phyloP scores from a whole-genome alignment of 1,139 yeast genomes.

The Hansenula lynferdii region DNA sequence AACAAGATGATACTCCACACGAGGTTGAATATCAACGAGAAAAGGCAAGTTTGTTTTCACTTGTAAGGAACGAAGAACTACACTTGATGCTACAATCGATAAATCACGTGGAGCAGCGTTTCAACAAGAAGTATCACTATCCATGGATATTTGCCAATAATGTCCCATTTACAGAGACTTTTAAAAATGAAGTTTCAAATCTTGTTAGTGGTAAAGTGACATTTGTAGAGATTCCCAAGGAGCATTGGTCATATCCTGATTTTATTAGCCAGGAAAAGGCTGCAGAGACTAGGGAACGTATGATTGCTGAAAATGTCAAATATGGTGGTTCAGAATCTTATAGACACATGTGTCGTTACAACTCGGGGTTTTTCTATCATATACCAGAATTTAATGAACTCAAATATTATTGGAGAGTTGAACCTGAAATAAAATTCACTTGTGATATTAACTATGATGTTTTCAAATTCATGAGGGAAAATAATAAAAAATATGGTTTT shows the following conservation, averaged over 20 bases:
- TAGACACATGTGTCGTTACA: slow-evolving; percentile 60
- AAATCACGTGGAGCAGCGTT: slow-evolving; percentile 49
- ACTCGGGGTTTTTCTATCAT: slow-evolving; percentile 50
- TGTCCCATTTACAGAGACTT: slow-evolving; percentile 45
- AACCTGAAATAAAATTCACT: slow-evolving; percentile 47
- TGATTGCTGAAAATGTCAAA: slow-evolving; percentile 38
- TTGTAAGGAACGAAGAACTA: slow-evolving; percentile 50
- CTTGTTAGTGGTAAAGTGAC: slow-evolving; percentile 55
- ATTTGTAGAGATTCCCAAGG: slow-evolving; percentile 59
- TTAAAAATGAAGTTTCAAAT: slow-evolving; percentile 36
- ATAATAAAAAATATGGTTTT: slow-evolving; percentile 47
- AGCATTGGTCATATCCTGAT: slow-evolving; percentile 73
- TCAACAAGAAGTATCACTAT: slow-evolving; percentile 47
- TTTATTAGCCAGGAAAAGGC: slow-evolving; percentile 59
- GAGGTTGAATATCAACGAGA: slow-evolving; percentile 20
- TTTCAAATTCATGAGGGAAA: slow-evolving; percentile 46
- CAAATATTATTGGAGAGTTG: slow-evolving; percentile 64
- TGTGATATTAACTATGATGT: slow-evolving; percentile 54
- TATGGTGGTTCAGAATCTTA: slow-evolving; percentile 55
- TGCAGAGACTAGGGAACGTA: slow-evolving; percentile 39
- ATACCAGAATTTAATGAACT: slow-evolving; percentile 51
- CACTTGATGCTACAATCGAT: slow-evolving; percentile 44
- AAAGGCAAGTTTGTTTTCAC: slow-evolving; percentile 51
- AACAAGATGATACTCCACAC: slow-evolving; percentile 3
- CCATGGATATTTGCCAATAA: slow-evolving; percentile 64